Evolutionary conservation across 768 basidiomycete species (phyloP).

Genomic region (Suillus weaverae): DNA sequence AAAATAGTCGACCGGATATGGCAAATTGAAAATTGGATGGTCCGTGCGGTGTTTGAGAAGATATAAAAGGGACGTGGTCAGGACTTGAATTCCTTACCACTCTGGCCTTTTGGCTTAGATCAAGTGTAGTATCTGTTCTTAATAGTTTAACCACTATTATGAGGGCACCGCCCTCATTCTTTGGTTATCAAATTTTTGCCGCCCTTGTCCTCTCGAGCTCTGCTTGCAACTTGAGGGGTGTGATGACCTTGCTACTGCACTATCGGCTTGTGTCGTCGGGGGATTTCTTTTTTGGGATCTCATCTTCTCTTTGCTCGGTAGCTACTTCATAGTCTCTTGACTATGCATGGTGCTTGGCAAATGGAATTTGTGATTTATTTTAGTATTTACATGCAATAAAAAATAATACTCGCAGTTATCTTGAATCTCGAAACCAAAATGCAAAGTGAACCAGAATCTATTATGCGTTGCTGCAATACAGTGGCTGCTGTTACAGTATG

Average conservation of each 20-base stretch:
- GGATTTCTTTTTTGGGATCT: constrained; percentile 32
- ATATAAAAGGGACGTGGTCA: no score
- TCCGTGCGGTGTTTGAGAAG: no score
- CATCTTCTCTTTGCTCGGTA: neutral
- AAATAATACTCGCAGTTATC: no score
- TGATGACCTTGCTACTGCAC: constrained; percentile 43
- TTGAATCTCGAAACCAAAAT: no score
- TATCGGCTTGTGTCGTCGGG: constrained; percentile 61
- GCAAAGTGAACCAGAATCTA: neutral
- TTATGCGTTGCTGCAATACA: neutral
- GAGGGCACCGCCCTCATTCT: constrained; percentile 45
- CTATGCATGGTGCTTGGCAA: neutral
- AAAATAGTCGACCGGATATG: no score
- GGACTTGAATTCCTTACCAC: constrained; percentile 26
- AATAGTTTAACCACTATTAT: constrained; percentile 71
- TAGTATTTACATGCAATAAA: no score
- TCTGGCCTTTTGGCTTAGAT: constrained; percentile 51
- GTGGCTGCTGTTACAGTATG: neutral
- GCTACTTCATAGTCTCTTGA: neutral
- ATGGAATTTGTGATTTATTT: neutral
- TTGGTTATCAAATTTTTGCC: constrained; percentile 57
- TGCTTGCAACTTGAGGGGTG: constrained; percentile 42
- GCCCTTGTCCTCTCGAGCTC: constrained; percentile 43
- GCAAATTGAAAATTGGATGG: no score
- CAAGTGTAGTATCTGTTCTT: constrained; percentile 78